A percentile compares a stretch with the other conserved stretches of the same genome.
These are phyloP conservation scores for Zizania palustris DNA, from an alignment of 202 grass and related monocot species.

Conservation along the genomic window DNA sequence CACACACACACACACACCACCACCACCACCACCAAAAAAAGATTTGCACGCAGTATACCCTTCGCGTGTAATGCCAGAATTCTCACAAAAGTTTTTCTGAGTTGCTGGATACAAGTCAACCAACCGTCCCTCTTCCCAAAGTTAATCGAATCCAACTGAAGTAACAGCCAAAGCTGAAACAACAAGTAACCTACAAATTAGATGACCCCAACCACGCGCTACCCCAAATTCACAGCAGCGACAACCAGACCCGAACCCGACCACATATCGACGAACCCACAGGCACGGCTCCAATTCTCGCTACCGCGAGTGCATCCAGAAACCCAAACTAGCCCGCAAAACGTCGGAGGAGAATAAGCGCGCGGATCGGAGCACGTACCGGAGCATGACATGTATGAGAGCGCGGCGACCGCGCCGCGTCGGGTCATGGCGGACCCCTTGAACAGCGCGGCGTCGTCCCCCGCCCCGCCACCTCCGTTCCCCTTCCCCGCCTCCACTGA, in stretches of 20 bases:
- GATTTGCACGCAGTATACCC: background rate
- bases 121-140: slow-evolving; percentile 31
- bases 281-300: background rate
- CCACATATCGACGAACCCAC: background rate
- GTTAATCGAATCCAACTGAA: background rate
- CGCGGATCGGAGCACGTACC: slow-evolving; percentile 54
- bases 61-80: background rate
- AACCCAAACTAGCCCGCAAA: background rate
- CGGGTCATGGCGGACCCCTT: slow-evolving; percentile 89
- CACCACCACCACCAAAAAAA: too few relatives aligned
- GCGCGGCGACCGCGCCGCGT: slow-evolving; percentile 70
- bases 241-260: background rate
- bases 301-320: background rate
- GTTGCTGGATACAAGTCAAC: slow-evolving; percentile 28
- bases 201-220: background rate
- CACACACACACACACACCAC: too few relatives aligned
- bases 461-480: slow-evolving; percentile 6
- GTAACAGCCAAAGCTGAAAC: slow-evolving; percentile 19
- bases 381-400: slow-evolving; percentile 92
- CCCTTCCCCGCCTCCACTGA: slow-evolving; percentile 45
- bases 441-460: slow-evolving; percentile 59
- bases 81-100: background rate
- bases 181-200: background rate
- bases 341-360: background rate
- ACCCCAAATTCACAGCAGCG: background rate